phyloP scores from a whole-genome alignment of 768 basidiomycete genomes.

The Suillus weaverae region DNA sequence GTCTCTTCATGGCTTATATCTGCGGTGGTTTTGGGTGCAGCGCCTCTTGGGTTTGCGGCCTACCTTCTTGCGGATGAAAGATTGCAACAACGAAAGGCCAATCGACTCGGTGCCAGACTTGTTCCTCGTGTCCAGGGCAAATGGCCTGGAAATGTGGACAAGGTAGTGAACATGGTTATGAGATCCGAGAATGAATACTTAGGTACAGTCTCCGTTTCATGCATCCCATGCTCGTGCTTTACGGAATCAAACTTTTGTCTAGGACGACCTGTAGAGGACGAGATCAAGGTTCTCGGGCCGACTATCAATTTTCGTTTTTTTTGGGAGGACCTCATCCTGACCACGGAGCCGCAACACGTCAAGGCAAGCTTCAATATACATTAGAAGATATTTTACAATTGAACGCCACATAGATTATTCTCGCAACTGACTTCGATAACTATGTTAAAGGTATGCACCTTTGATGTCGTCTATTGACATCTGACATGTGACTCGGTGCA shows the following conservation, averaged over 20 bases:
- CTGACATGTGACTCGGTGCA: constrained; percentile 14
- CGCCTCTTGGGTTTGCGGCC: constrained; percentile 5
- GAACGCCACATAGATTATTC: constrained; percentile 30
- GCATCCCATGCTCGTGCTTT: not conserved
- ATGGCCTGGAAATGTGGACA: constrained; percentile 37
- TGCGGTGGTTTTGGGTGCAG: constrained; percentile 8
- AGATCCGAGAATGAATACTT: constrained; percentile 34
- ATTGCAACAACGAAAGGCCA: constrained; percentile 20
- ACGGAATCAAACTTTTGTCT: not conserved
- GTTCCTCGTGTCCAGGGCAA: constrained; percentile 34
- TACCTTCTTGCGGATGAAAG: constrained; percentile 8
- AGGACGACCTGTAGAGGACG: constrained; percentile 29
- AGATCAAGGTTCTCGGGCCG: constrained; percentile 25
- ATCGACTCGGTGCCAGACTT: constrained; percentile 25
- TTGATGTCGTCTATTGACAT: not conserved
- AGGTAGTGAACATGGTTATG: constrained; percentile 22
- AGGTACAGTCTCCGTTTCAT: constrained; percentile 22
- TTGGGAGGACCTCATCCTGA: constrained; percentile 51
- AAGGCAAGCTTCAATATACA: constrained; percentile 26
- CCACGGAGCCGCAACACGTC: constrained; percentile 49
- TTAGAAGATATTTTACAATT: not conserved
- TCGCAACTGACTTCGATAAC: constrained; percentile 44
- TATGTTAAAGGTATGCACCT: constrained; percentile 41
- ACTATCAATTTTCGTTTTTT: constrained; percentile 45
- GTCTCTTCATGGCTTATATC: constrained; percentile 10